phyloP scores from a whole-genome alignment of 352 stramenopile species.

The Bremia lactucae region DNA sequence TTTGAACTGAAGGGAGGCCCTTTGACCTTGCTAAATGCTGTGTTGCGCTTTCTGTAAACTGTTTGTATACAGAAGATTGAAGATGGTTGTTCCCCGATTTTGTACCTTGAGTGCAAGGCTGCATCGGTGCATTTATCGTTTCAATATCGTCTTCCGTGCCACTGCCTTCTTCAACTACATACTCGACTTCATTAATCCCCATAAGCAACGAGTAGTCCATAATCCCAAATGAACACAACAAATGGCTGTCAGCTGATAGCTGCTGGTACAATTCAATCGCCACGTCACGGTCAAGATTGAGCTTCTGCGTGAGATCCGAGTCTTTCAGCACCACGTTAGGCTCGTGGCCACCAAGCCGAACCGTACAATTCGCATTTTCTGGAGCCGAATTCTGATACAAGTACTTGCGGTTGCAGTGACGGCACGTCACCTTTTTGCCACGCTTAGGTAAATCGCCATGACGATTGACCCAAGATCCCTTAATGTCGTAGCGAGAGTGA shows the following conservation, averaged over 20 bases:
- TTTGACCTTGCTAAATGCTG: constrained; percentile 22
- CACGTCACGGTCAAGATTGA: constrained; percentile 67
- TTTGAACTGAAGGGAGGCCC: constrained; percentile 14
- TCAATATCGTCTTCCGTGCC: constrained; percentile 31
- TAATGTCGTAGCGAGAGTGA: constrained; percentile 86
- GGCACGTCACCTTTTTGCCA: constrained; percentile 82
- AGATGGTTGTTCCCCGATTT: constrained; percentile 12
- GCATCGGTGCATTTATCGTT: constrained; percentile 14
- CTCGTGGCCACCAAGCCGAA: constrained; percentile 68
- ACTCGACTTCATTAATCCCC: constrained; percentile 84
- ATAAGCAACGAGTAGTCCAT: constrained; percentile 90
- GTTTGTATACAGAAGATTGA: constrained; percentile 35
- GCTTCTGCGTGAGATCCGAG: constrained; percentile 82
- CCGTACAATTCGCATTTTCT: constrained; percentile 65
- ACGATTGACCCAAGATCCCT: constrained; percentile 85
- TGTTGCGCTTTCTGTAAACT: constrained; percentile 50
- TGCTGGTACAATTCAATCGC: constrained; percentile 66
- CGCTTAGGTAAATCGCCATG: constrained; percentile 70
- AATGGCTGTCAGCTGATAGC: constrained; percentile 67
- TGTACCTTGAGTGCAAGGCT: constrained; percentile 2
- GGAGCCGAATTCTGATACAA: constrained; percentile 50
- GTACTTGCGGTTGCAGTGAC: constrained; percentile 86
- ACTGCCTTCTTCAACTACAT: constrained; percentile 64
- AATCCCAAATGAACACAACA: constrained; percentile 83
- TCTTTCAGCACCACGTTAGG: constrained; percentile 86